These are phyloP conservation scores for Lactarius pseudohatsudake DNA, from an alignment of 768 basidiomycete species.

Conservation along the genomic window DNA sequence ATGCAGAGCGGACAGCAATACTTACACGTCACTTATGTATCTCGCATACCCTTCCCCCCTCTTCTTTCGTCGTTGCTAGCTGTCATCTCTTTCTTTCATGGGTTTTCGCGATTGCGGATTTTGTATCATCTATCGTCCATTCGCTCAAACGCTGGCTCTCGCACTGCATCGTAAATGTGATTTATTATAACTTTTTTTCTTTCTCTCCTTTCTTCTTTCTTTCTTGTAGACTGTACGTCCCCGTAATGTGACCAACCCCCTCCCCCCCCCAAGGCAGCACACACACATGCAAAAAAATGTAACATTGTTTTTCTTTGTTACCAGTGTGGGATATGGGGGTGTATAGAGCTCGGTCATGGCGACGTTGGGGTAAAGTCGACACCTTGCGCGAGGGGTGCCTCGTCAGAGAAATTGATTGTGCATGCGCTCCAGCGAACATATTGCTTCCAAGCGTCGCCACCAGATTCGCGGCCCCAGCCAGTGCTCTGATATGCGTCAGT, in stretches of 20 bases:
- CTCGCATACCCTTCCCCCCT: conserved; percentile 30
- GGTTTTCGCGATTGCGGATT: conserved; percentile 27
- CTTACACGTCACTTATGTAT: conserved; percentile 31
- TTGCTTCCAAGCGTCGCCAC: conserved; percentile 99
- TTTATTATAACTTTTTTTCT: conserved; percentile 28
- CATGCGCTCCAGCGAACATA: conserved; percentile 91
- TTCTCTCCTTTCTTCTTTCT: background rate
- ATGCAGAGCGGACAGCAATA: conserved; percentile 34
- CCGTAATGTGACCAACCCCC: conserved; percentile 20
- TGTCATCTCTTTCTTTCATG: conserved; percentile 27
- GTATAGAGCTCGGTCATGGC: background rate
- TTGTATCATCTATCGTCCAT: conserved; percentile 35
- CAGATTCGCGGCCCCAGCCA: conserved; percentile 94
- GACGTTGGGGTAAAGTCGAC: conserved; percentile 68
- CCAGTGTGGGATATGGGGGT: background rate
- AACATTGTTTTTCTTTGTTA: conserved; percentile 15
- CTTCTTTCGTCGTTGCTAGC: conserved; percentile 24
- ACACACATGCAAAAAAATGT: conserved; percentile 17
- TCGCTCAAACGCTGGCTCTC: conserved; percentile 33
- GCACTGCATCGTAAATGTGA: conserved; percentile 29
- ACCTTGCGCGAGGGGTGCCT: conserved; percentile 89
- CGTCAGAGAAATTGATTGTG: conserved; percentile 90
- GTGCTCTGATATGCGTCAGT: conserved; percentile 54
- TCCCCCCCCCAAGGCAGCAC: conserved; percentile 6
- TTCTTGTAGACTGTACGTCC: conserved; percentile 23